Conservation (phyloP, 345 rosid genomes). For the Kernera saxatilis region DNA sequence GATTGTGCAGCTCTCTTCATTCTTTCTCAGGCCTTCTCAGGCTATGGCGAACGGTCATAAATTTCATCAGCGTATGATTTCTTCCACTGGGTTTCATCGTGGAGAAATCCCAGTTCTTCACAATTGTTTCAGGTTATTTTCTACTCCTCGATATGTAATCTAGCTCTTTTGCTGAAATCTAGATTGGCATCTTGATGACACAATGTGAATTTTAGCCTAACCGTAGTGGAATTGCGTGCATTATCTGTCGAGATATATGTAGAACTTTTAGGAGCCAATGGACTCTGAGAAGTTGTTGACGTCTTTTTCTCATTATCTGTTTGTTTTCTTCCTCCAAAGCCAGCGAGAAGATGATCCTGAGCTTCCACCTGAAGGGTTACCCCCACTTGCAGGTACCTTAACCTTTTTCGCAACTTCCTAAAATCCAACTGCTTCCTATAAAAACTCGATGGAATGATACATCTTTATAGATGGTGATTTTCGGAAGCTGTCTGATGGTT, state of each 20-base stretch:
- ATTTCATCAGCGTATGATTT: slow-evolving; percentile 35
- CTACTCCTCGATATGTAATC: background rate
- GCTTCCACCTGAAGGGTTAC: slow-evolving; percentile 43
- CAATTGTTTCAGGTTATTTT: slow-evolving; percentile 49
- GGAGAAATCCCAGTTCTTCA: slow-evolving; percentile 48
- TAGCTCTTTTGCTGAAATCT: background rate
- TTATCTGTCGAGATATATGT: background rate
- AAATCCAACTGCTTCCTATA: background rate
- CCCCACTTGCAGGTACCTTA: slow-evolving; percentile 64
- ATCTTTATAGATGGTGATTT: background rate
- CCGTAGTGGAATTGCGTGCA: background rate
- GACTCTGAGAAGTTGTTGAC: no score
- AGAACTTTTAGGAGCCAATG: background rate
- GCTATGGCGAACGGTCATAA: slow-evolving; percentile 13
- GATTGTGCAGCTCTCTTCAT: slow-evolving; percentile 48
- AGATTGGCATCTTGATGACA: background rate
- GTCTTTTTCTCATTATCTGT: slow-evolving; percentile 34
- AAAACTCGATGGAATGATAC: background rate
- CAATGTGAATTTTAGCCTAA: background rate
- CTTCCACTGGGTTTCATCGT: slow-evolving; percentile 33
- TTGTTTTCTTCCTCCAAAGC: slow-evolving; percentile 42
- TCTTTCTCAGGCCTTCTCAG: slow-evolving; percentile 37
- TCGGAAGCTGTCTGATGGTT: background rate
- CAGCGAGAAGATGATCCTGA: slow-evolving; percentile 52
- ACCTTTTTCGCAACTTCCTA: background rate